Evolutionary conservation across 2,329 filamentous ascomycete species (phyloP).

Genomic region (Aspergillus sp.): DNA sequence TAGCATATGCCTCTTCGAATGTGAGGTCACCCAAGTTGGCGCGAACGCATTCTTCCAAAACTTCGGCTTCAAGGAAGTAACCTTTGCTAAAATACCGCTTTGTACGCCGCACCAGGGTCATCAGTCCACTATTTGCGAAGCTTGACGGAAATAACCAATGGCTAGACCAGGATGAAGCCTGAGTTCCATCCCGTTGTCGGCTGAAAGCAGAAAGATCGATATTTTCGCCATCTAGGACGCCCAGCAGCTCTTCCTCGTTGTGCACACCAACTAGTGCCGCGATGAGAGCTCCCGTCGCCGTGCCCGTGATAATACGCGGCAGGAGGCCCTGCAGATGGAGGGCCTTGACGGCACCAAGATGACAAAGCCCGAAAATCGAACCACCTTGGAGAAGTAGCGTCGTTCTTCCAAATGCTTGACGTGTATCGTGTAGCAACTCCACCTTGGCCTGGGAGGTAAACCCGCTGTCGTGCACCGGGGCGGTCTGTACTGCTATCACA

Average conservation of each 20-base stretch:
- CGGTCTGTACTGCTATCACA: slow-evolving; percentile 66
- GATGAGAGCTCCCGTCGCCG: slow-evolving; percentile 84
- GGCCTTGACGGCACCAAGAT: slow-evolving; percentile 86
- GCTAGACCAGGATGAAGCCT: slow-evolving; percentile 6
- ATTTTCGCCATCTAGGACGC: slow-evolving; percentile 72
- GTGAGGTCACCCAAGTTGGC: slow-evolving; percentile 86
- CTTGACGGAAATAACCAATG: slow-evolving; percentile 21
- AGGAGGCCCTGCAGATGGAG: slow-evolving; percentile 76
- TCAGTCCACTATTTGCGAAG: slow-evolving; percentile 42
- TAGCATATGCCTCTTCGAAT: slow-evolving; percentile 87
- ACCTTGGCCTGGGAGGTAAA: slow-evolving; percentile 76
- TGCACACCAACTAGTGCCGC: slow-evolving; percentile 85
- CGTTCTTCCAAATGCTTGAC: slow-evolving; percentile 83
- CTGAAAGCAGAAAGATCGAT: slow-evolving; percentile 83
- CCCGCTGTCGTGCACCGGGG: slow-evolving; percentile 47
- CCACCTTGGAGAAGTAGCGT: slow-evolving; percentile 86
- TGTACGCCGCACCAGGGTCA: slow-evolving; percentile 66
- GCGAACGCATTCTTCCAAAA: slow-evolving; percentile 79
- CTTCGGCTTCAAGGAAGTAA: slow-evolving; percentile 78
- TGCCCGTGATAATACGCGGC: slow-evolving; percentile 87
- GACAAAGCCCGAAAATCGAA: slow-evolving; percentile 86
- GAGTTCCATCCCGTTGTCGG: slow-evolving; percentile 31
- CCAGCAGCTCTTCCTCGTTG: slow-evolving; percentile 78
- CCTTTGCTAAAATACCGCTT: slow-evolving; percentile 71
- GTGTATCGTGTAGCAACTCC: slow-evolving; percentile 80